Evolutionary conservation across 106 monocot species (phyloP), one percentile per base, ranked within the genome.

Genomic region (Phalaenopsis equestris): DNA sequence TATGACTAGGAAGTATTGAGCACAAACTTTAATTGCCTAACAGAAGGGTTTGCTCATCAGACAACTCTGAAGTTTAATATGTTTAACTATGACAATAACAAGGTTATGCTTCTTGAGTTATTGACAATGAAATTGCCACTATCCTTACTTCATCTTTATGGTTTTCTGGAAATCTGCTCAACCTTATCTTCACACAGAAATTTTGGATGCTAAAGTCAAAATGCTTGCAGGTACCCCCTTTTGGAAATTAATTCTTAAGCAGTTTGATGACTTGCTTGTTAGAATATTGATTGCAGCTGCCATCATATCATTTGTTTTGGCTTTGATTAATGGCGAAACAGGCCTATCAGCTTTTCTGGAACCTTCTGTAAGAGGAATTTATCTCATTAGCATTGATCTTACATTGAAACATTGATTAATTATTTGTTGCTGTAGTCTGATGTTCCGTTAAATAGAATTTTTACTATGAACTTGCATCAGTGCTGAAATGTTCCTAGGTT

Each of bases 261-360:
- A 99, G 72, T 99, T 99, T 76, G 95, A 99, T 86, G 98, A 99
- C 84, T 95, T 99, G 84, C 98, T 99, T 80, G 98, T 99, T 65
- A 95, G 86, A 84, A 99, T 99, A 91, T 87, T 99, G 83, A 99
- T 99, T 73, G 98, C 91, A 78, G 98, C 98, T 79, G 98, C 98
- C 16, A 56, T 99, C 55, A 58, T 99, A 75, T 99, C 98, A 41
- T 99, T 99, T 79, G 67, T 99, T 83, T 81, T 99, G 86, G 98
- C 98, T 81, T 80, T 90, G 72, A 76, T 99, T 58, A 91, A 99
- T 89, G 98, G 98, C 8, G 98, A 99, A 73, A 99, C 94, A 42
- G 92, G 92, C 46, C 52, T 95, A 23, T 76, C 90, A 52, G 92
- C 98, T 82, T 94, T 99, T 88, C 21, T 99, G 45, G 98, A 94